Evolutionary conservation across 164 flowering plant genomes (phyloP), one percentile per base, ranked within the genome.

Genomic region (Berberis vulgaris): DNA sequence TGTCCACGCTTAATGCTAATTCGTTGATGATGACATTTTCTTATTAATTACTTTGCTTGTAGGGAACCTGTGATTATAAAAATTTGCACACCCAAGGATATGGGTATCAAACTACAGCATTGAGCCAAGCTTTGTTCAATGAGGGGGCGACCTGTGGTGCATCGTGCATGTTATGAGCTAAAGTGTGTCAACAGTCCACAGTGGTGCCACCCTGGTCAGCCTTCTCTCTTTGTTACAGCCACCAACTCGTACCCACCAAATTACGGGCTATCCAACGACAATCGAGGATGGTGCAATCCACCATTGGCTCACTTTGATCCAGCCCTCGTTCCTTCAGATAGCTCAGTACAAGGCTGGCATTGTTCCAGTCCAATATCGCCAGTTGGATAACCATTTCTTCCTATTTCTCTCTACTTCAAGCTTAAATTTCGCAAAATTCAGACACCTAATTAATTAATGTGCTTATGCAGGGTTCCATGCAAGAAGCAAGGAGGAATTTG

Each of bases 41-140:
- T 26, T 26, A 26, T 26, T 26, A 26, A 26, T 26, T 26, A 26
- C 26, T 26, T 26, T 26, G 26, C 26, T 26, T 62, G 53, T 46
- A 88, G 96, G 83, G 94, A 13, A 89, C 97, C 3, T 91, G 96
- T 67, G 96, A 92, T 0, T 91, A 85, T 58, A 79, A 72, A 10
- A 72, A 86, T 64, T 63, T 76, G 45, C 59, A 64, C 39, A 41
- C 64, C 11, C 63, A 76, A 57, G 89, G 88, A 1, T 91, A 87
- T 46, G 96, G 92, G 1, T 2, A 59, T 2, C 61, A 77, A 7
- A 88, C 86, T 1, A 83, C 85, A 9, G 93, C 96, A 2, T 26
- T 88, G 77, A 87, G 95, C 81, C 43, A 67, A 0, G 76, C 62
- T 0, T n/a, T 90, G 77, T 90, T 84, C 80, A 80, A 84, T 41